phyloP scores from a whole-genome alignment of 345 rosid genomes.

The Brassica napus region DNA sequence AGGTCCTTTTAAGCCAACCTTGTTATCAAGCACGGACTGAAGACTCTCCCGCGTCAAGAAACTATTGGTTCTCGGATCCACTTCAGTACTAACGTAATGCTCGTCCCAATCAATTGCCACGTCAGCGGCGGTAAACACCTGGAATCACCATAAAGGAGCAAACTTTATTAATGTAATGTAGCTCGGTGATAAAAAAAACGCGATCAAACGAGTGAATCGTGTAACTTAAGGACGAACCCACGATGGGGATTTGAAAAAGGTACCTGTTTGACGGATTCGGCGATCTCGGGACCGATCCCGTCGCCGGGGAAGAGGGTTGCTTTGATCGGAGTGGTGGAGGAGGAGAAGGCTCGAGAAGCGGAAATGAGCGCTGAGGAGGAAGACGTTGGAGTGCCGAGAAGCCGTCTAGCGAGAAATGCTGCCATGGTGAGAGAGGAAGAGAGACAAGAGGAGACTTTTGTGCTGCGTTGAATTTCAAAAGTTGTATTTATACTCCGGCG shows the following conservation, averaged over 20 bases:
- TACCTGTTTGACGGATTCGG: slow-evolving; percentile 90
- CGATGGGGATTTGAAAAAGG: neutral
- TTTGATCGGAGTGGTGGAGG: slow-evolving; percentile 55
- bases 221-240: neutral
- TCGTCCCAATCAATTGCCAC: slow-evolving; percentile 94
- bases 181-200: too few relatives aligned
- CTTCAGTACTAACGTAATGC: slow-evolving; percentile 65
- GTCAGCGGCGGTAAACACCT: slow-evolving; percentile 76
- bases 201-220: too few relatives aligned
- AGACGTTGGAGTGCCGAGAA: slow-evolving; percentile 38
- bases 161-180: neutral
- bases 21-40: slow-evolving; percentile 70
- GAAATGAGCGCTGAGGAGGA: slow-evolving; percentile 22
- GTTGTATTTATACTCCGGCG: slow-evolving; percentile 3
- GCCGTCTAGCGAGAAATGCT: slow-evolving; percentile 35
- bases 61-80: slow-evolving; percentile 94
- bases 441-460: slow-evolving; percentile 30
- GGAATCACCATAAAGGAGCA: slow-evolving; percentile 1
- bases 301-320: slow-evolving; percentile 99
- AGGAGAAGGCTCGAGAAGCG: slow-evolving; percentile 55
- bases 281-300: slow-evolving; percentile 99
- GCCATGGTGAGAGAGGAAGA: slow-evolving; percentile 31
- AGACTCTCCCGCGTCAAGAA: slow-evolving; percentile 95
- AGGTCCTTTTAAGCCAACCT: slow-evolving; percentile 93
- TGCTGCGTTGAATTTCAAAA: slow-evolving; percentile 15